Evolutionary conservation across 2,329 filamentous ascomycete species (phyloP).

Genomic region (Dryadomyces sulphureus): DNA sequence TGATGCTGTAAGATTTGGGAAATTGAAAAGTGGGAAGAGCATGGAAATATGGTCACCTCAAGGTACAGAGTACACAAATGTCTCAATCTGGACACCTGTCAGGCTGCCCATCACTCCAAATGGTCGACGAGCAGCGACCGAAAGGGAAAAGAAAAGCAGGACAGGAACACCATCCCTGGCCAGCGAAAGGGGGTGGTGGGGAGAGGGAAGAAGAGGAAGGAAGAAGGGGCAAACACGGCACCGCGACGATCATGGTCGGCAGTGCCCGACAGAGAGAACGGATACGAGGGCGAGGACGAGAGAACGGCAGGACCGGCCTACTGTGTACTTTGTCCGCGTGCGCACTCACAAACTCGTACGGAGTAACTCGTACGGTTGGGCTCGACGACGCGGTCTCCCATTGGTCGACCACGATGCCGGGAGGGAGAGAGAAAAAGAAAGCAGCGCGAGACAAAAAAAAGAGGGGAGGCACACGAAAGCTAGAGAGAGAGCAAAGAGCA

Average conservation of each 20-base stretch:
- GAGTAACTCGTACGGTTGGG: background rate
- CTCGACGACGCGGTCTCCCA: background rate
- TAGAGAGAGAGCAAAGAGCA: no score
- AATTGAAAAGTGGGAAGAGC: background rate
- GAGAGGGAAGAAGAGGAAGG: background rate
- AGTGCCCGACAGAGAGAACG: no score
- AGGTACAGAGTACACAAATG: background rate
- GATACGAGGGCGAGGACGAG: no score
- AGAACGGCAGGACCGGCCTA: no score
- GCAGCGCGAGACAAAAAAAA: no score
- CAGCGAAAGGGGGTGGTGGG: background rate
- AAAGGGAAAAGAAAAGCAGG: background rate
- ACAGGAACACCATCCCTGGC: slow-evolving; percentile 1
- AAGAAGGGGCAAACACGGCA: background rate
- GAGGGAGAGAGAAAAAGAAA: background rate
- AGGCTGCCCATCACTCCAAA: background rate
- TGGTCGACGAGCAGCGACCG: background rate
- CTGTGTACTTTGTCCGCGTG: background rate
- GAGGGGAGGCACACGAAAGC: no score
- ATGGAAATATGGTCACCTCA: no score
- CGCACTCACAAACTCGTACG: no score
- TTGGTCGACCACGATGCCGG: background rate
- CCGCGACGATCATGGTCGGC: slow-evolving; percentile 4
- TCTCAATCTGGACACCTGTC: background rate
- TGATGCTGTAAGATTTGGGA: background rate